Conservation (phyloP, 345 rosid genomes). For the Gossypium bickii region DNA sequence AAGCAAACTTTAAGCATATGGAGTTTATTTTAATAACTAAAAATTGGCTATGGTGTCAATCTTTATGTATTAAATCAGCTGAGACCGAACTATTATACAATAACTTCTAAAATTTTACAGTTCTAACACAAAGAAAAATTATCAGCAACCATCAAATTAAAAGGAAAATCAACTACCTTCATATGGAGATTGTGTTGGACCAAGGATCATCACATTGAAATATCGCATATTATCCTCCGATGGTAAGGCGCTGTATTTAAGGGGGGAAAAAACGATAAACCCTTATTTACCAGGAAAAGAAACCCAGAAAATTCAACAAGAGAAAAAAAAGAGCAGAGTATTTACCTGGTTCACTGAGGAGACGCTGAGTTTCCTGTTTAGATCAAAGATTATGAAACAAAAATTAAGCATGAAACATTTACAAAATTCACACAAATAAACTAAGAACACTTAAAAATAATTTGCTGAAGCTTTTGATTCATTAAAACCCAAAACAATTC, state of each 20-base stretch:
- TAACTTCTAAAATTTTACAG: neutral
- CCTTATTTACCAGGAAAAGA: constrained; percentile 7
- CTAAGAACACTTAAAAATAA: neutral
- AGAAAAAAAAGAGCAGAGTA: neutral
- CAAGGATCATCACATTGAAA: constrained; percentile 95
- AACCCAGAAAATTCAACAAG: neutral
- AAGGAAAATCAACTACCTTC: constrained; percentile 51
- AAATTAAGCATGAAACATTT: neutral
- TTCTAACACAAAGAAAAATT: neutral
- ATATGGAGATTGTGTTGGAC: constrained; percentile 93
- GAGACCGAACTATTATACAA: neutral
- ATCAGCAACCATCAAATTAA: neutral
- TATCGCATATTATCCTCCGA: constrained; percentile 94
- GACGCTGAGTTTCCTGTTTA: constrained; percentile 90
- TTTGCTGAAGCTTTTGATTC: neutral
- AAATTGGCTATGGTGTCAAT: neutral
- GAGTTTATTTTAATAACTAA: neutral
- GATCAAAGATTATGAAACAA: neutral
- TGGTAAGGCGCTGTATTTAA: constrained; percentile 72
- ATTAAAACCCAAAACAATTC: neutral
- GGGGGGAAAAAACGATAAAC: neutral
- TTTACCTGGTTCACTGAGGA: constrained; percentile 95
- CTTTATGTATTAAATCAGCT: neutral
- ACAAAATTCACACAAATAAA: neutral
- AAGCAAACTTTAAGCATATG: neutral